Base-by-base conservation (phyloP, 2,329 filamentous ascomycete genomes). In the Zymoseptoria ardabiliae region DNA sequence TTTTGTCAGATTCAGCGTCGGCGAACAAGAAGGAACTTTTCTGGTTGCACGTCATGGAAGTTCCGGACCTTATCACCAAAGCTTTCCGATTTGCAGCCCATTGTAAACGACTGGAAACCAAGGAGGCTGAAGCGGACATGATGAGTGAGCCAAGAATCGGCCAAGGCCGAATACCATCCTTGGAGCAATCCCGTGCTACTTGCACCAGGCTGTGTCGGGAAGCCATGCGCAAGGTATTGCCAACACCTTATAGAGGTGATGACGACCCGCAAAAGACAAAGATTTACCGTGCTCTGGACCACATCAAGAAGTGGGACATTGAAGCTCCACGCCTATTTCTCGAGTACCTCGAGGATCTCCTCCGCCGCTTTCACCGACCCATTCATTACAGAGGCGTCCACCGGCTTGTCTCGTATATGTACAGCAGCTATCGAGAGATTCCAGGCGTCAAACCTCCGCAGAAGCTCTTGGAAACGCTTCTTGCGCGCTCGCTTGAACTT, bases 21-120 rank as follows among this genome's bases (percentile, higher is more conserved):
- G 28, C 58, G 6, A 55, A 54, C n/a, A 41, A 61, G 22, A 50
- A 59, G 35, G 56, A 50, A 4, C 58, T 61, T n/a, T 68, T 70
- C 35, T 70, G 68, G 68, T 59, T 63, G 13, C 58, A 62, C 8
- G 61, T 69, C 1, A 56, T 63, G 2, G 52, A 66, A 22, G 61
- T 60, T 5, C 63, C 63, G n/a, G 20, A 60, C 7, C 58, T 70
- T 6, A 45, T 69, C 1, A 52, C 28, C 1, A 58, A 63, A 35
- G 63, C 65, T 2, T 10, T 54, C 61, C 50, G 2, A 4, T 28
- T 53, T 9, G 51, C 17, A 22, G 22, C 11, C 51, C n/a, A 53
- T 13, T 53, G 51, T 9, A 22, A n/a, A n/a, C 2, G 13, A 5
- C 2, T 45, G 4, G 35, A 45, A n/a, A 45, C 35, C 35, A 45